Base-by-base conservation (phyloP, 257 asterid species). In the Solanum microdontum region DNA sequence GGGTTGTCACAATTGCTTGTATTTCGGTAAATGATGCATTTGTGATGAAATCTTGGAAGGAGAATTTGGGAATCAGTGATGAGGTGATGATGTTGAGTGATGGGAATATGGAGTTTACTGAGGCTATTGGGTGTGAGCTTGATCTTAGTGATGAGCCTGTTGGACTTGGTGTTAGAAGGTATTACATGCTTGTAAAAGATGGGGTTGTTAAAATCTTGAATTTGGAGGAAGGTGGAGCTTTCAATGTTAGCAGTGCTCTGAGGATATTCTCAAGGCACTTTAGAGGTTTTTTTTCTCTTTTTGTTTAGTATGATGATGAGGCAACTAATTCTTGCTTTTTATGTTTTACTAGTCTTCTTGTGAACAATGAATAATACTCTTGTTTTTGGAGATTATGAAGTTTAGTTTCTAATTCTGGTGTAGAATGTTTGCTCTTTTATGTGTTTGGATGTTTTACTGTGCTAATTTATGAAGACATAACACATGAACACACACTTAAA, bases 201-300 rank as follows among this genome's bases (percentile, higher is more conserved):
- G 98, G 99, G 4, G 94, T 93, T 36, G 98, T 97, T 32, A 95
- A 95, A 90, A 89, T 93, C 85, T 87, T 94, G 93, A 97, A 97
- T 89, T 88, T 95, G 94, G 99, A 95, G 86, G 98, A 97, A 4
- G 98, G 98, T 11, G 98, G 98, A 3, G 98, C 98, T 28, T 95
- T 97, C 75, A 93, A 92, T 79, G 95, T 94, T 19, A 97, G 98
- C 93, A 95, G 98, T 76, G 98, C 98, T 17, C 98, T 17, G 99
- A 94, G 91, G 98, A 94, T 88, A 32, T 97, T 93, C 98, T 97
- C 87, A 92, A 94, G 86, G 95, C 92, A 19, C 84, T 96, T 17
- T 84, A 36, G 60, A 13, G 14, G 23, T 1, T 34, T 64, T 43
- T 64, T 64, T 3, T 64, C 5, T 64, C 17, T 11, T 43, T 43